A percentile compares a stretch with the other conserved stretches of the same genome.
phyloP scores from a whole-genome alignment of 305 asterid genomes.

The Fraxinus sp. region DNA sequence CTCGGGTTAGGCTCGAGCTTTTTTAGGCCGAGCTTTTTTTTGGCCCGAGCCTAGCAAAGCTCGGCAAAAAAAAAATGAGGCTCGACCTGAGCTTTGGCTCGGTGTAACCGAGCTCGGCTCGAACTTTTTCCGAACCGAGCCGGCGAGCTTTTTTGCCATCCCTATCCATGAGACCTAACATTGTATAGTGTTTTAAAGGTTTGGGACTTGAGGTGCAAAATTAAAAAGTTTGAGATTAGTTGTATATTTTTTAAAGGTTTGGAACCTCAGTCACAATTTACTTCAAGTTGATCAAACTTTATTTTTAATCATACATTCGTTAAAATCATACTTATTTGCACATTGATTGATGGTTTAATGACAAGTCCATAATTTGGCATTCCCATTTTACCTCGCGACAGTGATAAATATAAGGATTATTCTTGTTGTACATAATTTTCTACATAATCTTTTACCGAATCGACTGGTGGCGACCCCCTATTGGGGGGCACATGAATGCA shows the following conservation, averaged over 20 bases:
- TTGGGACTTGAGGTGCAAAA: background rate
- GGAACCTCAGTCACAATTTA: background rate
- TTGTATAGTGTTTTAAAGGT: background rate
- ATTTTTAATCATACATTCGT: background rate
- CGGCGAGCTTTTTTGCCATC: too few species aligned
- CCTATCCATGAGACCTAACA: background rate
- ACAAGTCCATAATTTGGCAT: too few species aligned
- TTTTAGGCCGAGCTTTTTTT: too few species aligned
- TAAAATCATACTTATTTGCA: background rate
- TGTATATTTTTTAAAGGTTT: background rate
- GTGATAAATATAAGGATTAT: background rate
- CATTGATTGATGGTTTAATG: background rate
- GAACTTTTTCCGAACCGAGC: too few species aligned
- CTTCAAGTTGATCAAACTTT: background rate
- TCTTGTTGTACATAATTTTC: too few species aligned
- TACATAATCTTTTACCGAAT: too few species aligned
- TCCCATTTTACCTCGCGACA: background rate
- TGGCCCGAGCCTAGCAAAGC: too few species aligned
- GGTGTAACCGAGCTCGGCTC: too few species aligned
- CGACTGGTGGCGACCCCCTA: too few species aligned
- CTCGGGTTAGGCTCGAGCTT: too few species aligned
- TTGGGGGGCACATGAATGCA: background rate
- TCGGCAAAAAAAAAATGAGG: too few species aligned
- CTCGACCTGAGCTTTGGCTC: too few species aligned
- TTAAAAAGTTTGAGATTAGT: background rate